Percentiles rank a stretch among this genome's conserved stretches.
phyloP scores from a whole-genome alignment of 768 basidiomycete genomes.

The Serendipita sp. region DNA sequence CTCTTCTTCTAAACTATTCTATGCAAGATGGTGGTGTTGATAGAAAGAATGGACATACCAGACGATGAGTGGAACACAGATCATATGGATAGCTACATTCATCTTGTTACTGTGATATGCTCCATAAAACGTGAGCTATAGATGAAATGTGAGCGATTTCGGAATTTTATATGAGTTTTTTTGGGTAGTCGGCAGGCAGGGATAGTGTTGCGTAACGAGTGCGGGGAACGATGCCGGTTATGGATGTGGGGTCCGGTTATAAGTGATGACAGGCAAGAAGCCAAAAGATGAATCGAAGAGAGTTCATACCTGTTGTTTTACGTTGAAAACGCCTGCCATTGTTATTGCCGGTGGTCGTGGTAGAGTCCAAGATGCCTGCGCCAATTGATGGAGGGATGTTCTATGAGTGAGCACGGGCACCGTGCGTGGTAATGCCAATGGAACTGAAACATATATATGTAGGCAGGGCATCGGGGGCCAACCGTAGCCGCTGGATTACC shows the following conservation, averaged over 20 bases:
- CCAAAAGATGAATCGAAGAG: too few species aligned
- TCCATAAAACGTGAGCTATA: constrained; percentile 78
- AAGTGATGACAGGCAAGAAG: neutral
- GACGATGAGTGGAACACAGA: constrained; percentile 68
- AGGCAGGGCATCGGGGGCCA: too few species aligned
- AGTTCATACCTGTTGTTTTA: neutral
- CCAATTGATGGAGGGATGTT: too few species aligned
- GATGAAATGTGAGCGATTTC: neutral
- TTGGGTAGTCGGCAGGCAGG: too few species aligned
- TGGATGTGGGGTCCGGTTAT: neutral
- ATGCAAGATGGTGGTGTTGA: neutral
- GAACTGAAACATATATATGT: too few species aligned
- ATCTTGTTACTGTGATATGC: constrained; percentile 74
- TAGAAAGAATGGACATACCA: constrained; percentile 34
- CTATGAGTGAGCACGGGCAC: too few species aligned
- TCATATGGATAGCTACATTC: constrained; percentile 73
- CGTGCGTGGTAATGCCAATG: too few species aligned
- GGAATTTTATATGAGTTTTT: neutral
- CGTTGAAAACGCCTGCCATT: constrained; percentile 5
- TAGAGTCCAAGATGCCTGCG: neutral
- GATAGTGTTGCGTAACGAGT: neutral
- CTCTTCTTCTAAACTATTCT: neutral
- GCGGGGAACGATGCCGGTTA: neutral
- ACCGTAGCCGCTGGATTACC: too few species aligned
- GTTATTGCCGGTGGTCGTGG: neutral